Base-by-base conservation (phyloP, 805 yeast genomes). In the Debaryomyces tyrocola region DNA sequence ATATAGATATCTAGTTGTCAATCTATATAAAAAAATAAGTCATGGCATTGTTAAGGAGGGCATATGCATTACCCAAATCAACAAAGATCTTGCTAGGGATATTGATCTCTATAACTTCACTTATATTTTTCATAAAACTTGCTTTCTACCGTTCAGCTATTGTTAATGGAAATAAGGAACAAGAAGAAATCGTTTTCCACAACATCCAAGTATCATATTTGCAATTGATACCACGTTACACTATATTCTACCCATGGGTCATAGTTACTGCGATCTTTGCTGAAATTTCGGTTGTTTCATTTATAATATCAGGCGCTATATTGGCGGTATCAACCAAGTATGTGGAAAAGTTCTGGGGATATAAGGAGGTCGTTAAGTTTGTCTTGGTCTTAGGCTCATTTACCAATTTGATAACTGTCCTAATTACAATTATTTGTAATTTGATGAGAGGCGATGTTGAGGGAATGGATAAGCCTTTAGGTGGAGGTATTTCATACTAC, bases 211-310 rank as follows among this genome's bases (percentile, higher is more conserved):
- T 82, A 6, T 90, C 87, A 1, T 67, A 67, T 33, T 55, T 86
- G 36, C 90, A 87, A 63, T 69, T 86, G 63, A 78, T 86, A 5
- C 91, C 92, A 10, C 64, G 74, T 20, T 69, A 74, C 43, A 72
- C 83, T 0, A 54, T 83, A 3, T 69, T 65, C 44, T 70, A 80
- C 50, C 90, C 90, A 4, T 82, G 87, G 85, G 85, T 85, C 0
- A 54, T 85, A 2, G 59, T 79, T 24, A 74, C 84, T 2, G 75
- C 88, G 0, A 78, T 85, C n/a, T 83, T 84, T 59, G 79, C 85
- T 2, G 90, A 85, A 57, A 73, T 75, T 5, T 66, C 79, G 6
- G 40, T 79, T 2, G 57, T 79, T 53, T 70, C 77, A 35, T 77
- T 78, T 48, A 4, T 77, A 12, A 44, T 77, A 4, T 73, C 80